Conservation (phyloP, 2,329 filamentous ascomycete genomes). For the Phymatotrichopsis omnivora region DNA sequence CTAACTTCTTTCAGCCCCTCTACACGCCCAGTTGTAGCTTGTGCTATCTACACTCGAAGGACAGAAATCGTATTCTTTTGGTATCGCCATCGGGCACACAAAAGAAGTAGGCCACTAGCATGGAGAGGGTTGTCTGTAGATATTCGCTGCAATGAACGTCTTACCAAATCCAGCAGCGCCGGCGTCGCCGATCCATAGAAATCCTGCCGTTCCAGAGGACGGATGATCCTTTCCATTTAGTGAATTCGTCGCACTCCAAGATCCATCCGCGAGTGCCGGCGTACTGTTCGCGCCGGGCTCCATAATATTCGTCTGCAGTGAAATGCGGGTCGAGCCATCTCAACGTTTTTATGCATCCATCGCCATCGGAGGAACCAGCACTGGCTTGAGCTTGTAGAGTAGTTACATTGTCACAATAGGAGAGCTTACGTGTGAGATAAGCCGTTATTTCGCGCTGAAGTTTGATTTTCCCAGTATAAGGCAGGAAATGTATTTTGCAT, state of each 20-base stretch:
- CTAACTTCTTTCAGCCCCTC: too few species aligned
- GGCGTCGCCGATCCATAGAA: conserved; percentile 12
- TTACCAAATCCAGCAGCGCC: conserved; percentile 13
- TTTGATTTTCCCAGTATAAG: too few species aligned
- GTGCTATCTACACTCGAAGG: too few species aligned
- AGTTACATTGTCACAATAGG: too few species aligned
- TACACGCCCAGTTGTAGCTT: too few species aligned
- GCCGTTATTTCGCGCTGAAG: too few species aligned
- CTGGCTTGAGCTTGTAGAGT: background rate
- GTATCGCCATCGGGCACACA: too few species aligned
- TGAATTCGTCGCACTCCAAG: conserved; percentile 1
- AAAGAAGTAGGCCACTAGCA: too few species aligned
- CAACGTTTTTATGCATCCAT: background rate
- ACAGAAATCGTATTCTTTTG: too few species aligned
- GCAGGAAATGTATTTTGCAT: too few species aligned
- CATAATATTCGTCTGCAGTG: background rate
- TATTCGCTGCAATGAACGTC: conserved; percentile 13
- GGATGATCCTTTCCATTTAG: conserved; percentile 1
- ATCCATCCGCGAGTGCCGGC: conserved; percentile 6
- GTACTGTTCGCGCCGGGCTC: background rate
- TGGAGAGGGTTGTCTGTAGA: background rate
- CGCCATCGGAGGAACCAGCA: background rate
- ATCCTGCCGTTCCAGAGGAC: background rate
- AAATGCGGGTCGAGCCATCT: background rate
- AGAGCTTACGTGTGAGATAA: too few species aligned